Base-by-base conservation (phyloP, 345 rosid species). In the Erysimum cheiranthoides region DNA sequence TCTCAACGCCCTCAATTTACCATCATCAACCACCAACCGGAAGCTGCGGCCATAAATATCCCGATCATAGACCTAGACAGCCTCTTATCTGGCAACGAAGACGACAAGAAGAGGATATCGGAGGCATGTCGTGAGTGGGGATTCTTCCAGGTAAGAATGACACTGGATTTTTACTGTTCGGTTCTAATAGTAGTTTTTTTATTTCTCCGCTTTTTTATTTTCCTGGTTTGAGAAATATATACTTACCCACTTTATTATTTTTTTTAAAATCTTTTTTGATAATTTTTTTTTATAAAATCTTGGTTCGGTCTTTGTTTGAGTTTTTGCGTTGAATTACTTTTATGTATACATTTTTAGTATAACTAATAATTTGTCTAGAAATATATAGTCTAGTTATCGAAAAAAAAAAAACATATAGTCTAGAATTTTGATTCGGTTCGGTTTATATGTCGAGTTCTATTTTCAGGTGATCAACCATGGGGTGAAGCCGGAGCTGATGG, bases 101-200 rank as follows among this genome's bases (percentile, higher is more conserved):
- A 75, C 2, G 79, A 75, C n/a, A 68, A 18, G 80, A 75, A 64
- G 61, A 77, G 47, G 61, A 73, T 94, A 21, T 80, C 85, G 0
- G 31, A 36, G 27, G 97, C 97, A 1, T 89, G 97, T 78, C 78
- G 87, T 1, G 86, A 86, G 10, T 94, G 96, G 93, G 98, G 98
- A 0, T 95, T 95, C 60, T 90, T 92, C 74, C 97, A 95, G 70
- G 96, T 75, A 66, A 58, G 36, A 61, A 28, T 38, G 35, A 14
- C 9, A 49, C 17, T 54, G 3, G 9, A 5, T 13, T 4, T 38
- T 21, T 17, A 8, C 10, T 28, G 59, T 71, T 36, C 5, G 28
- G 60, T 60, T 71, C 36, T 4, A 14, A 8, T 58, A n/a, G 10
- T 7, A n/a, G n/a, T 13, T 69, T 39, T 54, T 9, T 21, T 36